A percentile compares a stretch with the other conserved stretches of the same genome.
Evolutionary conservation across 2,329 filamentous ascomycete genomes (phyloP).

Genomic region (Madurella mycetomatis): DNA sequence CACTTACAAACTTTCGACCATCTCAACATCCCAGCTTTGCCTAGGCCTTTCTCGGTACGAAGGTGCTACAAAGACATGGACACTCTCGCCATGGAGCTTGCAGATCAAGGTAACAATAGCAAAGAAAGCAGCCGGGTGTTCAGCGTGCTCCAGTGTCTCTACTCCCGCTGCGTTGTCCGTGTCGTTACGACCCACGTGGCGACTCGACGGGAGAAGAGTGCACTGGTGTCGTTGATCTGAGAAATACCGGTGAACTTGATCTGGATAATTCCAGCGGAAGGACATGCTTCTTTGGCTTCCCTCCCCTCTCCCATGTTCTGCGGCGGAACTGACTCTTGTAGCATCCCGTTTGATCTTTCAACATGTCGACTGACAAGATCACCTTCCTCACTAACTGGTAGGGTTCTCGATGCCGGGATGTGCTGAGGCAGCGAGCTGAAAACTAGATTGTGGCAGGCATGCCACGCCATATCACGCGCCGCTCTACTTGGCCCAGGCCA

Average conservation of each 20-base stretch:
- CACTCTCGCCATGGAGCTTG: not conserved
- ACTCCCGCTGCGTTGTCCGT: not conserved
- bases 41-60: not conserved
- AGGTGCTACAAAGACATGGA: not conserved
- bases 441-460: conserved; percentile 50
- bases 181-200: not conserved
- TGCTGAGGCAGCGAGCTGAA: not conserved
- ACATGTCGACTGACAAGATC: conserved; percentile 79
- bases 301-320: conserved; percentile 24
- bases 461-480: conserved; percentile 78
- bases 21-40: not conserved
- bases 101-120: not conserved
- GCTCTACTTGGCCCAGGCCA: conserved; percentile 70
- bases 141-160: not conserved
- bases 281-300: conserved; percentile 67
- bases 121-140: not conserved
- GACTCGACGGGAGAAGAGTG: not conserved
- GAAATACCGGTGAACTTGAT: conserved; percentile 83
- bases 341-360: conserved; percentile 42
- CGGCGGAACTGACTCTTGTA: conserved; percentile 30
- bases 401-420: conserved; percentile 23
- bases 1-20: not conserved
- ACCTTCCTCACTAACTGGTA: conserved; percentile 83
- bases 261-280: conserved; percentile 98
- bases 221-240: conserved; percentile 48